Conservation (phyloP, 108 stramenopile genomes). For the Nitzschia sp. region DNA sequence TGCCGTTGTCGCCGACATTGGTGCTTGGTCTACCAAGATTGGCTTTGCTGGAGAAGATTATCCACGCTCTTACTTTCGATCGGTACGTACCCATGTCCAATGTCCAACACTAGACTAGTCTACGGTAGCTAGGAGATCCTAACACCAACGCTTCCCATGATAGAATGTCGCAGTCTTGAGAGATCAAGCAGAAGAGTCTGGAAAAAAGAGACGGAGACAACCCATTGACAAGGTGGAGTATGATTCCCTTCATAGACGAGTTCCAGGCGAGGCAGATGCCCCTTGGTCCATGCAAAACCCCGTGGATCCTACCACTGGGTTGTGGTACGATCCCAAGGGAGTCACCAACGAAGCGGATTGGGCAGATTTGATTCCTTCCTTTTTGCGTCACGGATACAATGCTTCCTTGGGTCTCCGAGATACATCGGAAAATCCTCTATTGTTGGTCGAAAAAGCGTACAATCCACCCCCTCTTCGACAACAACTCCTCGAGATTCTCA, state of each 20-base stretch:
- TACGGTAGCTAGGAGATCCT: too few species aligned
- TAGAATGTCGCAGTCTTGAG: slow-evolving; percentile 50
- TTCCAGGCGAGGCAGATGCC: slow-evolving; percentile 48
- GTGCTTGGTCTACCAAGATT: slow-evolving; percentile 87
- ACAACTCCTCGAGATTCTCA: slow-evolving; percentile 62
- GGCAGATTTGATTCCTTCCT: slow-evolving; percentile 43
- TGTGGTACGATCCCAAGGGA: slow-evolving; percentile 49
- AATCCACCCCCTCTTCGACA: slow-evolving; percentile 81
- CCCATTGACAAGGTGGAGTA: slow-evolving; percentile 44
- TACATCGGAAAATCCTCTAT: slow-evolving; percentile 54
- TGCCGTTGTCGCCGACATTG: slow-evolving; percentile 88
- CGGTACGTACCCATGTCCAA: slow-evolving; percentile 41
- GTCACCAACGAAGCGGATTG: slow-evolving; percentile 39
- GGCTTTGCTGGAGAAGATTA: slow-evolving; percentile 94
- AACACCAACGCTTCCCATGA: not conserved
- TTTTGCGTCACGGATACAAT: slow-evolving; percentile 51
- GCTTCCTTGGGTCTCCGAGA: slow-evolving; percentile 33
- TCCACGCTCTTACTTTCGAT: slow-evolving; percentile 77
- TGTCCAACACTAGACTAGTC: too few species aligned
- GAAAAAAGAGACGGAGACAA: slow-evolving; percentile 16
- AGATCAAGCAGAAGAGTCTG: slow-evolving; percentile 19
- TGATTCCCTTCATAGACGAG: slow-evolving; percentile 54
- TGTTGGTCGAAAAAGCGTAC: slow-evolving; percentile 77
- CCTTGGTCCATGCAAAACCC: slow-evolving; percentile 69
- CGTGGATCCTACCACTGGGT: slow-evolving; percentile 70